Evolutionary conservation across 805 yeast species (phyloP), one percentile per base, ranked within the genome.

Genomic region (Candida vaughaniae): DNA sequence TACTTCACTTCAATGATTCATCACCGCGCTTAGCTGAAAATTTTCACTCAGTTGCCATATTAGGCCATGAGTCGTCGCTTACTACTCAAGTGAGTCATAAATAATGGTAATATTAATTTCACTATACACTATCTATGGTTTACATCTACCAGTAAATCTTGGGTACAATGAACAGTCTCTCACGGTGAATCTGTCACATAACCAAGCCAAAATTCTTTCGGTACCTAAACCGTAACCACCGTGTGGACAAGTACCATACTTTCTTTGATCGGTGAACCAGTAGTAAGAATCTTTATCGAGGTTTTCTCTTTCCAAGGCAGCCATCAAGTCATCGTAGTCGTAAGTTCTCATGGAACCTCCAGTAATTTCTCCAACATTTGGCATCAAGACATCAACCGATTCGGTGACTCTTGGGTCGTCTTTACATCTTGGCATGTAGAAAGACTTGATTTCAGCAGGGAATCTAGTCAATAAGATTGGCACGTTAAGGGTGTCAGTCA

Each of bases 211-310:
- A 56, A 93, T 87, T 70, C 99, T 85, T 72, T 93, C 99, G 23
- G 96, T 88, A 50, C 99, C 99, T 49, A 93, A 69, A 56, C 99
- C 99, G 70, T 93, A 93, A 51, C 99, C 99, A 64, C 99, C 99
- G 60, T 93, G 99, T 27, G 97, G 97, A 68, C 87, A 85, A 9
- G 97, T 84, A 64, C 99, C 99, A 69, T 93, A 93, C 68, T 85
- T 83, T 69, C 99, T 82, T 70, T 85, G 91, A 61, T 93, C 99
- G 41, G 79, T 78, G 69, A 86, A 95, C 97, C 97, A 93, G 75
- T 91, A 90, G 78, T 93, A 93, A 22, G 91, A 73, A 16, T 71
- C 78, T 38, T 87, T 75, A 60, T 80, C 82, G 55, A 93, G 86
- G 40, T 82, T 81, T 71, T 93, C 99, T 69, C 97, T 86, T 69